These are phyloP conservation scores for Hemileccinum impolitum DNA, from an alignment of 768 basidiomycete species.

Conservation along the genomic window DNA sequence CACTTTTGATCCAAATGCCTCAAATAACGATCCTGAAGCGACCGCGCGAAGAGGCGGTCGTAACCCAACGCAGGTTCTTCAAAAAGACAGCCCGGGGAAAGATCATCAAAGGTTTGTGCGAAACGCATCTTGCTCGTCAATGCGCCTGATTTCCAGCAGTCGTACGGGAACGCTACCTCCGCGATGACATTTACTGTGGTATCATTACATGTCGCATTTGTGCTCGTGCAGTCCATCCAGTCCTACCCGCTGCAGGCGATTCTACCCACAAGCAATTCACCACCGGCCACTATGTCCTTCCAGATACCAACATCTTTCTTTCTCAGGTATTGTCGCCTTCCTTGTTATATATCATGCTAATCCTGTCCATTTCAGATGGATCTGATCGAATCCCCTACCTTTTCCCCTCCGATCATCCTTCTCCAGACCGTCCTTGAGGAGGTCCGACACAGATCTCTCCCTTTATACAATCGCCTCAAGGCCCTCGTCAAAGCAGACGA, in stretches of 20 bases:
- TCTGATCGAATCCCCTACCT: conserved; percentile 74
- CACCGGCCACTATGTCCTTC: conserved; percentile 76
- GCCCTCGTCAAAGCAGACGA: conserved; percentile 81
- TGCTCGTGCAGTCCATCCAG: conserved; percentile 33
- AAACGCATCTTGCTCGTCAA: not conserved
- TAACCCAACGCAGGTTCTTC: conserved; percentile 90
- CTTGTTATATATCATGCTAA: not conserved
- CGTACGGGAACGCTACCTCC: conserved; percentile 88
- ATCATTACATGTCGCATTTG: conserved; percentile 70
- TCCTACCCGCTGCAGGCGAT: conserved; percentile 61
- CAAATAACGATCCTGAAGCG: conserved; percentile 74
- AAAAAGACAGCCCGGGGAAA: conserved; percentile 94
- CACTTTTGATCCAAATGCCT: conserved; percentile 31
- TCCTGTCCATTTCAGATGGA: conserved; percentile 68
- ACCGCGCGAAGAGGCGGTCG: conserved; percentile 62
- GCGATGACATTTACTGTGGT: conserved; percentile 89
- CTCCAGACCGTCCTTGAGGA: conserved; percentile 96
- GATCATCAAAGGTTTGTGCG: conserved; percentile 77
- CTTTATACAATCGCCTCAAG: conserved; percentile 89
- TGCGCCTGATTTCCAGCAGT: conserved; percentile 44
- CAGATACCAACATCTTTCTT: conserved; percentile 94
- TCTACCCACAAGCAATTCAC: conserved; percentile 53
- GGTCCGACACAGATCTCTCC: conserved; percentile 90
- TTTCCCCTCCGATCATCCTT: conserved; percentile 78
- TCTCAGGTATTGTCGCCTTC: conserved; percentile 52